These are phyloP conservation scores for Rutstroemia sp. DNA, from an alignment of 2,329 filamentous ascomycete genomes.

Conservation along the genomic window DNA sequence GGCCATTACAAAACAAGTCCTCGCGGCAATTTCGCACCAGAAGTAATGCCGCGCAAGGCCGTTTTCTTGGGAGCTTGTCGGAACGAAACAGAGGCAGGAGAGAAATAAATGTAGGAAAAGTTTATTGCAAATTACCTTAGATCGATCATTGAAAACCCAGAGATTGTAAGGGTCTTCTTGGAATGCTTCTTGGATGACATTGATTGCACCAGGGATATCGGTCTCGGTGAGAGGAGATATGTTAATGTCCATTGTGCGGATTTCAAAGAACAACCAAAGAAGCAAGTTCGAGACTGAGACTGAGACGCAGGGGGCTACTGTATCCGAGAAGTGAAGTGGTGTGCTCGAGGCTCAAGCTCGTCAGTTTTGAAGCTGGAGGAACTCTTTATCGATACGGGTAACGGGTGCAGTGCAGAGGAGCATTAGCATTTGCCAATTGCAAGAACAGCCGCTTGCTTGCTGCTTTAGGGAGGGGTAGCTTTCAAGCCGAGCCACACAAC, in stretches of 20 bases:
- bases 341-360: no score
- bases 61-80: neutral
- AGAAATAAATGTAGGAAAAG: neutral
- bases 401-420: no score
- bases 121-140: constrained; percentile 33
- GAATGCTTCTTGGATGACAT: constrained; percentile 60
- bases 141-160: constrained; percentile 54
- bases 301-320: neutral
- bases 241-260: constrained; percentile 40
- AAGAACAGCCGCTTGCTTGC: no score
- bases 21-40: neutral
- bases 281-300: neutral
- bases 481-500: no score
- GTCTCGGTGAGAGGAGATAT: constrained; percentile 47
- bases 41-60: neutral
- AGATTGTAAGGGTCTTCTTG: constrained; percentile 58
- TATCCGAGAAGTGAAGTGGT: no score
- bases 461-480: no score
- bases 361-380: no score
- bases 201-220: constrained; percentile 57
- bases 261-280: neutral
- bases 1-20: neutral
- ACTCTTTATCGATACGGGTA: no score
- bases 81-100: neutral
- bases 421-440: no score